Evolutionary conservation across 257 asterid genomes (phyloP).

Genomic region (Avicennia marina): DNA sequence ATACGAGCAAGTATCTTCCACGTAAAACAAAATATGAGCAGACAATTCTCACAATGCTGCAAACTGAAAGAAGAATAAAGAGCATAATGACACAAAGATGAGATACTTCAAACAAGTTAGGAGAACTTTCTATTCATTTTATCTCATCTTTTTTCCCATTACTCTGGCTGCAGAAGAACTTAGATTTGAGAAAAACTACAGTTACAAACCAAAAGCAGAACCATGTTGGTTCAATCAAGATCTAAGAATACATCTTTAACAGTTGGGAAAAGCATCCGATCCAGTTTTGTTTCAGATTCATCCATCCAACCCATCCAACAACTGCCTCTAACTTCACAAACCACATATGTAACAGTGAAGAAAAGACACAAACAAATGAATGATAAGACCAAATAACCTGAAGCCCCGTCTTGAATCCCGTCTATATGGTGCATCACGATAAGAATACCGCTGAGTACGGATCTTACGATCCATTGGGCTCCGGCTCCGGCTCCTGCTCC

Average conservation of each 20-base stretch:
- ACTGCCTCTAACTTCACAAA: too few species aligned
- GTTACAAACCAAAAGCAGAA: slow-evolving; percentile 1
- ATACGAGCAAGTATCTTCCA: too few species aligned
- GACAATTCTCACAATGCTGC: slow-evolving; percentile 2
- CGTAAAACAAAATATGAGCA: background rate
- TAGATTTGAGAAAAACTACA: background rate
- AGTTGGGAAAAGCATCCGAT: slow-evolving; percentile 10
- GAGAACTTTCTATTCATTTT: background rate
- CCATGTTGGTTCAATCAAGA: slow-evolving; percentile 2
- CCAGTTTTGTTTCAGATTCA: slow-evolving; percentile 21
- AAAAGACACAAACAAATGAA: slow-evolving; percentile 35
- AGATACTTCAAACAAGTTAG: background rate
- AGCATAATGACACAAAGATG: background rate
- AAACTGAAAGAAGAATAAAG: slow-evolving; percentile 3
- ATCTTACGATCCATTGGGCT: slow-evolving; percentile 95
- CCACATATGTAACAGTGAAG: slow-evolving; percentile 30
- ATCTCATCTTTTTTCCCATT: too few species aligned
- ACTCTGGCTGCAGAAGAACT: background rate
- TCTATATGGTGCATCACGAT: slow-evolving; percentile 94
- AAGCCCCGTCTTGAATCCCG: slow-evolving; percentile 79
- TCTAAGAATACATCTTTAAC: slow-evolving; percentile 3
- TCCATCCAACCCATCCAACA: slow-evolving; percentile 27
- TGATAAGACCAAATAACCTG: slow-evolving; percentile 75
- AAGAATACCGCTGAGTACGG: slow-evolving; percentile 70
- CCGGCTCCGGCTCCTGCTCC: slow-evolving; percentile 84